A percentile compares a stretch with the other conserved stretches of the same genome.
phyloP scores from a whole-genome alignment of 164 flowering plant species.

The Umbellularia californica region DNA sequence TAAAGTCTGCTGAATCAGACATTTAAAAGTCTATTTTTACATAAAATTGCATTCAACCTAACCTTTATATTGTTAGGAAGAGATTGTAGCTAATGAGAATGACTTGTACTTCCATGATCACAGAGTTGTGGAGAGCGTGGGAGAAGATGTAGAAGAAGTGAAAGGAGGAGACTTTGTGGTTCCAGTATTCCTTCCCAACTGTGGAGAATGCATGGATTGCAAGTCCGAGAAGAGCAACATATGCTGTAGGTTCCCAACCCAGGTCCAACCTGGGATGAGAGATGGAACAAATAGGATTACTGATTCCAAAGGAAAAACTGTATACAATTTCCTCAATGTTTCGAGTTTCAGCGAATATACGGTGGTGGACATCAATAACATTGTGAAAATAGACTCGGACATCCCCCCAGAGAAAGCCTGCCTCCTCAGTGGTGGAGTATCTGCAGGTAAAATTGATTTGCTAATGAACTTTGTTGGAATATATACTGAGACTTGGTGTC shows the following conservation, averaged over 20 bases:
- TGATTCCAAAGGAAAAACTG: conserved; percentile 30
- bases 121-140: conserved; percentile 68
- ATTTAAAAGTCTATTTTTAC: no score
- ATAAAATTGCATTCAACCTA: not conserved
- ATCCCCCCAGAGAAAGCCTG: conserved; percentile 52
- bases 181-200: conserved; percentile 46
- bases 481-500: not conserved
- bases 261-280: conserved; percentile 29
- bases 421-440: conserved; percentile 61
- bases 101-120: not conserved
- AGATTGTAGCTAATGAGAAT: not conserved
- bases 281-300: conserved; percentile 46
- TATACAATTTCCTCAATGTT: conserved; percentile 39
- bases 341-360: conserved; percentile 65
- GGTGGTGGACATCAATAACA: conserved; percentile 45
- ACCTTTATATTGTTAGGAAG: not conserved
- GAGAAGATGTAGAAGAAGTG: conserved; percentile 51
- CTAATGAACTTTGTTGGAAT: not conserved
- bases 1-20: no score
- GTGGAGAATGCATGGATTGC: conserved; percentile 58
- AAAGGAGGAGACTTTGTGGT: conserved; percentile 56
- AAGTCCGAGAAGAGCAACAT: conserved; percentile 43
- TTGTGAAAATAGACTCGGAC: conserved; percentile 32
- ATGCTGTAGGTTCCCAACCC: conserved; percentile 28
- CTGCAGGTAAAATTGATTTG: conserved; percentile 36